phyloP scores from a whole-genome alignment of 768 basidiomycete genomes.

The Hygrophoropsis aurantiaca region DNA sequence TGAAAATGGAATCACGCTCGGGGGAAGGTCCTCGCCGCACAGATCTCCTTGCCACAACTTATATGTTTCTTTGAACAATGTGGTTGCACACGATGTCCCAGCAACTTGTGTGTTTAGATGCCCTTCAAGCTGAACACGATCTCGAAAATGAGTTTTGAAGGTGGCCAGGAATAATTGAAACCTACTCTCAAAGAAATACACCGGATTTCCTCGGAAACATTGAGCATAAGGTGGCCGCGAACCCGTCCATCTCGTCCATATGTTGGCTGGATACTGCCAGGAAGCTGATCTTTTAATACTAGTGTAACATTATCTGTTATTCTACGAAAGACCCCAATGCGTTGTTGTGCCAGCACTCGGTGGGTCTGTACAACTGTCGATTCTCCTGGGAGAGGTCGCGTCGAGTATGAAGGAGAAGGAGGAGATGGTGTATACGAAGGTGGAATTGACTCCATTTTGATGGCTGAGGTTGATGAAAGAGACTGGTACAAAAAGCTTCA shows the following conservation, averaged over 20 bases:
- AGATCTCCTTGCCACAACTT: conserved; percentile 16
- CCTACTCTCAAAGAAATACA: conserved; percentile 25
- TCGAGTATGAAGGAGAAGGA: conserved; percentile 57
- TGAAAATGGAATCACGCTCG: conserved; percentile 41
- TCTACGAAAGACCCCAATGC: conserved; percentile 23
- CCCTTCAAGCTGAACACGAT: conserved; percentile 22
- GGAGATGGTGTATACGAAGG: conserved; percentile 33
- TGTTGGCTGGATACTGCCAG: conserved; percentile 17
- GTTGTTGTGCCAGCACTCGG: conserved; percentile 4
- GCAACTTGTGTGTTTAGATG: conserved; percentile 12
- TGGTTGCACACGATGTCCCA: conserved; percentile 9
- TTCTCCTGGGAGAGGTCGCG: conserved; percentile 48
- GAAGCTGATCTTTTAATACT: conserved; percentile 20
- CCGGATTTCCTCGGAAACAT: conserved; percentile 5
- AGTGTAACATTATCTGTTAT: conserved; percentile 27
- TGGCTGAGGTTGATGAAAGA: background rate
- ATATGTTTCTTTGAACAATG: conserved; percentile 16
- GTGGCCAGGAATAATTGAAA: background rate
- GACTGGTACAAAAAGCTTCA: no score
- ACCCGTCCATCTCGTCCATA: conserved; percentile 21
- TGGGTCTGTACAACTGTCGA: conserved; percentile 47
- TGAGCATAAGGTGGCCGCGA: conserved; percentile 21
- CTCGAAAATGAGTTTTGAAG: conserved; percentile 1
- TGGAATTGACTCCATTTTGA: conserved; percentile 2
- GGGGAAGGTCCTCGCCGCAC: conserved; percentile 24